Evolutionary conservation across 2,329 filamentous ascomycete species (phyloP), one percentile per base, ranked within the genome.

Genomic region (Penicillium sp.): DNA sequence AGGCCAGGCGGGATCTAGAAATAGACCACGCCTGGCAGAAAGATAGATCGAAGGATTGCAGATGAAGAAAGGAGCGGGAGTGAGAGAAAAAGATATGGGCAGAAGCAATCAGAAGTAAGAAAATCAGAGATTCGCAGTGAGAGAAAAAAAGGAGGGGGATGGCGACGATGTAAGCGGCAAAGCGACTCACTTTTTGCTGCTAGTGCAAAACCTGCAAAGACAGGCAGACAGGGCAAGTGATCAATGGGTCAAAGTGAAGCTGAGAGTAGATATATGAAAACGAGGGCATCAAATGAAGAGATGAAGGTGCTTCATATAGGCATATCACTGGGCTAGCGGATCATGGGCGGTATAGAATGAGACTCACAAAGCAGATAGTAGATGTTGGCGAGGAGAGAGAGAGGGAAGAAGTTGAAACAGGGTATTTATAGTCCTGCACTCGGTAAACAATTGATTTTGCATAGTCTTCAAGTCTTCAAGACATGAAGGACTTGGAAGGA

Each of bases 381-480:
- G 29, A 24, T 11, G 16, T 13, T 39, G 34, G 14, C 5, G 49
- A 47, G 22, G 10, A n/a, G 38, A 22, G 39, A 40, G 49, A 47
- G 46, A n/a, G 18, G n/a, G 24, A 32, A 21, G 47, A 42, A 27
- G 22, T 31, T 22, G 18, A 34, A 11, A 18, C 13, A 5, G 13
- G 14, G 14, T 32, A 39, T 52, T 40, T 52, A 52, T 52, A 47
- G 43, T 47, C 24, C 31, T 34, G 31, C 10, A 34, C 7, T 34
- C 31, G 7, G 31, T 11, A 27, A 5, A 6, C 4, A 27, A 27
- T 27, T 8, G 24, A 27, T 27, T 27, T 5, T 27, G 4, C 8
- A 27, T 27, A 8, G 8, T 8, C 4, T 27, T 27, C 24, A 27
- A 3, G 24, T 4, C 7, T 5, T 27, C 24, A 27, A 27, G 3